Evolutionary conservation across 352 stramenopile genomes (phyloP).

Genomic region (Pythium apleroticum): DNA sequence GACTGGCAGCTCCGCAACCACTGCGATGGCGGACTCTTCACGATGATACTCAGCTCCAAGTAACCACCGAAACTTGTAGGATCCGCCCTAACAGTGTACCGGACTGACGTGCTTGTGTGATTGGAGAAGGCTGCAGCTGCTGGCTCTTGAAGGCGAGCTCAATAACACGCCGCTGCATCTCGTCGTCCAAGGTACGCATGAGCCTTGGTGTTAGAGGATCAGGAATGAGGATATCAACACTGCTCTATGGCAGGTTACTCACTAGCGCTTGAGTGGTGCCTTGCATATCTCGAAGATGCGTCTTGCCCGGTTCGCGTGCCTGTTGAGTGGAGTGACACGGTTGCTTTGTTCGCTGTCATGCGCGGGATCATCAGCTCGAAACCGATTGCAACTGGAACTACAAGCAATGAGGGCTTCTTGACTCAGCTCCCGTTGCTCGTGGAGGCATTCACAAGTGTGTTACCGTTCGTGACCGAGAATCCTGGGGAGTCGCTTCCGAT

Average conservation of each 20-base stretch:
- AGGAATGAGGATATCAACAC: background rate
- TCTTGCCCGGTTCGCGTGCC: slow-evolving; percentile 41
- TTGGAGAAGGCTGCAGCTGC: slow-evolving; percentile 10
- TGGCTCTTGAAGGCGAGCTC: slow-evolving; percentile 10
- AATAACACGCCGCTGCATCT: background rate
- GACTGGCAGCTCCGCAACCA: slow-evolving; percentile 32
- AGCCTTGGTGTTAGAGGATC: too few relatives aligned
- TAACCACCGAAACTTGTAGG: too few relatives aligned
- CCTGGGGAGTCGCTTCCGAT: slow-evolving; percentile 47
- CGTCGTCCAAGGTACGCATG: slow-evolving; percentile 11
- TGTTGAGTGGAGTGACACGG: slow-evolving; percentile 47
- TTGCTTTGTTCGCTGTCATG: slow-evolving; percentile 39
- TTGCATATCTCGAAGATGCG: slow-evolving; percentile 44
- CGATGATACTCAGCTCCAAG: slow-evolving; percentile 35
- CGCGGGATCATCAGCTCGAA: slow-evolving; percentile 48
- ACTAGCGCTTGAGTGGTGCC: slow-evolving; percentile 44
- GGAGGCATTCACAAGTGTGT: slow-evolving; percentile 44
- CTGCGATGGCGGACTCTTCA: slow-evolving; percentile 46
- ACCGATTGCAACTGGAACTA: slow-evolving; percentile 17
- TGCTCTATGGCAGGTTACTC: slow-evolving; percentile 35
- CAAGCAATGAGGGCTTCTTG: slow-evolving; percentile 10
- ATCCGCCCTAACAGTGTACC: background rate
- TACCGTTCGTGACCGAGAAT: slow-evolving; percentile 36
- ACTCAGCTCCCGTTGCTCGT: slow-evolving; percentile 39
- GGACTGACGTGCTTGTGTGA: too few relatives aligned